These are phyloP conservation scores for Acacia acuminata DNA, from an alignment of 306 rosid species.

Conservation along the genomic window DNA sequence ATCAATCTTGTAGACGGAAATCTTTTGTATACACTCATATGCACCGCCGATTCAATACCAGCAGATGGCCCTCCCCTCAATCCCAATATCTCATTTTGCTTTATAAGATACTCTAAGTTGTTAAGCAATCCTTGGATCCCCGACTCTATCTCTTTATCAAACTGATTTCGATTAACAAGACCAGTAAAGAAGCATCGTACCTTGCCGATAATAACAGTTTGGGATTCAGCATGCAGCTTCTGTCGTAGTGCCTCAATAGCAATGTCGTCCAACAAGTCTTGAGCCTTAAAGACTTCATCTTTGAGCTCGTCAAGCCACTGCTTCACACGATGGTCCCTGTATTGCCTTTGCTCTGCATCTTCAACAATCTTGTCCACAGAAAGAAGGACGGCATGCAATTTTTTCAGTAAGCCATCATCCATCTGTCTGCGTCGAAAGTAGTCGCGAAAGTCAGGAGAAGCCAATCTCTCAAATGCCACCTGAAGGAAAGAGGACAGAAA, in stretches of 20 bases:
- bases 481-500: background rate
- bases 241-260: background rate
- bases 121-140: background rate
- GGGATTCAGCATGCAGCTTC: background rate
- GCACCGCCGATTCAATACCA: no score
- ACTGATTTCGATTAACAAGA: background rate
- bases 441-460: background rate
- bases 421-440: background rate
- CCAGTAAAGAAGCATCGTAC: background rate
- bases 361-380: background rate
- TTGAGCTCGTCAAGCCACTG: background rate
- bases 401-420: background rate
- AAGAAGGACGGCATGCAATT: background rate
- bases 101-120: background rate
- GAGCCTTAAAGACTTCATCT: background rate
- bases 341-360: conserved; percentile 12
- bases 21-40: no score
- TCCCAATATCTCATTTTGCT: no score
- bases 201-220: background rate
- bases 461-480: background rate
- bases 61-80: no score
- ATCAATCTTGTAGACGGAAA: no score
- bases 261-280: background rate
- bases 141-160: background rate
- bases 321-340: background rate